A percentile compares a stretch with the other conserved stretches of the same genome.
Conservation (phyloP, 495 filamentous ascomycete genomes). For the Lasiosphaeria miniovina region DNA sequence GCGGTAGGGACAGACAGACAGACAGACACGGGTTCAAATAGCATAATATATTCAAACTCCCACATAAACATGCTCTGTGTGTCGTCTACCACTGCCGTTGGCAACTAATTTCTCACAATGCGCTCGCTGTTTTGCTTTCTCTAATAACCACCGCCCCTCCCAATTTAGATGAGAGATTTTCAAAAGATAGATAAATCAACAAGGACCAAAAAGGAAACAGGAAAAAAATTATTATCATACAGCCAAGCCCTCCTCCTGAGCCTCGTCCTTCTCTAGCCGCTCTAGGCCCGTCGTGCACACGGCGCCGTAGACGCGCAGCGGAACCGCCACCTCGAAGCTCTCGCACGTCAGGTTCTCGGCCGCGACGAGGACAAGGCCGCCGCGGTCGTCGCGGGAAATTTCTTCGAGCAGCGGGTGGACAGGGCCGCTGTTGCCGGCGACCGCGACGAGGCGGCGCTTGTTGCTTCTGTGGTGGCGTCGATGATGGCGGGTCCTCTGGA, state of each 20-base stretch:
- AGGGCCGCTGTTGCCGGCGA: not conserved
- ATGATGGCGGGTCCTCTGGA: not conserved
- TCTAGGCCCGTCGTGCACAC: slow-evolving; percentile 41
- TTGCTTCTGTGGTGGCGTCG: not conserved
- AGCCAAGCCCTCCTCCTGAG: slow-evolving; percentile 43
- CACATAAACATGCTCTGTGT: no score
- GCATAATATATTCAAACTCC: no score
- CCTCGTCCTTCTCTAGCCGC: slow-evolving; percentile 49
- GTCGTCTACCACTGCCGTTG: no score
- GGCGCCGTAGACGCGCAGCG: slow-evolving; percentile 78
- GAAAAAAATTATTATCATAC: slow-evolving; percentile 39
- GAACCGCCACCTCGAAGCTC: slow-evolving; percentile 85
- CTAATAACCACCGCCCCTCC: no score
- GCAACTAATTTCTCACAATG: no score
- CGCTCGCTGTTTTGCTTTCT: no score
- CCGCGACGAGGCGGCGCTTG: no score
- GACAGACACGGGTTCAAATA: no score
- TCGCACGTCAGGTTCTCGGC: slow-evolving; percentile 76
- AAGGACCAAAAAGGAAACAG: not conserved
- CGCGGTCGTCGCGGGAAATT: slow-evolving; percentile 67
- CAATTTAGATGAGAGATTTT: not conserved
- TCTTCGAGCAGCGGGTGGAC: slow-evolving; percentile 54
- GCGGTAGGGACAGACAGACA: no score
- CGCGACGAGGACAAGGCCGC: slow-evolving; percentile 61
- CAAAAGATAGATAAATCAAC: not conserved